Base-by-base conservation (phyloP, 805 yeast genomes). In the Candida golubevii region DNA sequence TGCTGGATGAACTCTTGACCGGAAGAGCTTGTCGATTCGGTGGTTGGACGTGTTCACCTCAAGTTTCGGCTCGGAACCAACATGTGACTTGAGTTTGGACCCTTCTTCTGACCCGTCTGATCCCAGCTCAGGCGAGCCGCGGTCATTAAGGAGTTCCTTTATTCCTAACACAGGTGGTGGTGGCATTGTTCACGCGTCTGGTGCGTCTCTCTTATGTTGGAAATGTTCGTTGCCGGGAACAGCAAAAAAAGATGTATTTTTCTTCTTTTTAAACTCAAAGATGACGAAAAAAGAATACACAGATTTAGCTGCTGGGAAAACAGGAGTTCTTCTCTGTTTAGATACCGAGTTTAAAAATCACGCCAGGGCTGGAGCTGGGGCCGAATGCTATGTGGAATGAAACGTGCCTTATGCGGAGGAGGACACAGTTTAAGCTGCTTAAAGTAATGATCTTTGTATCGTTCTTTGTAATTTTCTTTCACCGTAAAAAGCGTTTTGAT, bases 81-180 rank as follows among this genome's bases (percentile, higher is more conserved):
- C 50, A 15, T 36, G 35, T 18, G 47, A 44, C 31, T 38, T 30
- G 38, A 41, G 32, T 10, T 33, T 36, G 15, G 39, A 38, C 12
- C 33, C n/a, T 30, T 38, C 48, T 15, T 45, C 48, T 27, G 42
- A 35, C 14, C 32, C 41, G 32, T 44, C 47, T 27, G 43, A 36
- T 15, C 13, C 35, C 35, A 30, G 35, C 18, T 39, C 47, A 6
- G 38, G 43, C 38, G 38, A 32, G 28, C 41, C 32, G 36, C 42
- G 38, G 34, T 44, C 38, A 43, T 55, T 56, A 30, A 56, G 47
- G 33, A 56, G 53, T 26, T 56, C 59, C 14, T 39, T 39, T 38
- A 56, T 51, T 6, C 56, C 59, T 8, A 56, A 45, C 58, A 56
- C 52, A 11, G 40, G 39, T 28, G 44, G 41, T 29, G 32, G 32